These are phyloP conservation scores for Artomyces pyxidatus DNA, from an alignment of 768 basidiomycete species.

Conservation along the genomic window DNA sequence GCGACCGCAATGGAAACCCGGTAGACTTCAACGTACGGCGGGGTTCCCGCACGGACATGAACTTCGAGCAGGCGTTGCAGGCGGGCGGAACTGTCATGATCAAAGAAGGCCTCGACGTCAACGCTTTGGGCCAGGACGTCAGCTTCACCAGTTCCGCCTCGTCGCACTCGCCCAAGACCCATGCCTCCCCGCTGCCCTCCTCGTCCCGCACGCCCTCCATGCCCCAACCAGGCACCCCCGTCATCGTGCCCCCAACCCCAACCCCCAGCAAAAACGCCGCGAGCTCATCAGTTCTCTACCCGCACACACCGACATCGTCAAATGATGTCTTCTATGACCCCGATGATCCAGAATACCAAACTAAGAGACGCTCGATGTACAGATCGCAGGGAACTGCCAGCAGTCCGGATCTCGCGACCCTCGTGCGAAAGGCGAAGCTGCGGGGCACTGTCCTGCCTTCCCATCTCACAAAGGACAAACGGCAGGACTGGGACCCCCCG, in stretches of 20 bases:
- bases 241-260: slow-evolving; percentile 64
- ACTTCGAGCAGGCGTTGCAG: slow-evolving; percentile 73
- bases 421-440: slow-evolving; percentile 78
- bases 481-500: slow-evolving; percentile 36
- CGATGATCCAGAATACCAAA: slow-evolving; percentile 59
- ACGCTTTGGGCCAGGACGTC: slow-evolving; percentile 48
- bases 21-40: slow-evolving; percentile 35
- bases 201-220: slow-evolving; percentile 24
- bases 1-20: slow-evolving; percentile 33
- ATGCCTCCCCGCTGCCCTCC: slow-evolving; percentile 21
- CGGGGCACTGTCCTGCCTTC: slow-evolving; percentile 38
- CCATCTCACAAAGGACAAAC: slow-evolving; percentile 28
- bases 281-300: slow-evolving; percentile 21
- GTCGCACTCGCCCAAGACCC: slow-evolving; percentile 26
- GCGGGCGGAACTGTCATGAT: slow-evolving; percentile 60
- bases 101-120: slow-evolving; percentile 65
- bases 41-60: slow-evolving; percentile 65
- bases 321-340: slow-evolving; percentile 57
- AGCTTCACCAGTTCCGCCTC: slow-evolving; percentile 22
- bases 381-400: slow-evolving; percentile 83
- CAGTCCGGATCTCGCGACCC: slow-evolving; percentile 85
- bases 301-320: slow-evolving; percentile 38
- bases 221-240: slow-evolving; percentile 49
- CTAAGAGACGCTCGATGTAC: slow-evolving; percentile 79
- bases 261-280: slow-evolving; percentile 31